These are phyloP conservation scores for Sarocladium oryzae DNA, from an alignment of 2,329 filamentous ascomycete genomes.

Conservation along the genomic window DNA sequence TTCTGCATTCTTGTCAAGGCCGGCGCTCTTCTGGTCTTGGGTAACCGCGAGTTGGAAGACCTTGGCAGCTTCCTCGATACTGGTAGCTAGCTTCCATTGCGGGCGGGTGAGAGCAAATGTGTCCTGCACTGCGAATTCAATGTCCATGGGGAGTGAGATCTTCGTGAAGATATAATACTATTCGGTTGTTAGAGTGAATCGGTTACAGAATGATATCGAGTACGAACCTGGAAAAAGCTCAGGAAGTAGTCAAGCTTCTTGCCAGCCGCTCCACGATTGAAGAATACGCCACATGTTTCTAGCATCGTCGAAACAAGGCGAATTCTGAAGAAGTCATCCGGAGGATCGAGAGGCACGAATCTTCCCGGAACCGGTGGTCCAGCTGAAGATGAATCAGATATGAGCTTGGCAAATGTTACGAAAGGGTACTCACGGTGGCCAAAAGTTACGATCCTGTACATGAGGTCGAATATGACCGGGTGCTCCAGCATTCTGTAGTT, in stretches of 20 bases:
- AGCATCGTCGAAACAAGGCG: conserved; percentile 82
- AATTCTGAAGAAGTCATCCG: conserved; percentile 94
- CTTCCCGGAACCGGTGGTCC: conserved; percentile 76
- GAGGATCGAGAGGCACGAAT: conserved; percentile 72
- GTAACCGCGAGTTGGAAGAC: conserved; percentile 83
- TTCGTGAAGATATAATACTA: conserved; percentile 92
- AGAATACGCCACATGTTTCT: conserved; percentile 94
- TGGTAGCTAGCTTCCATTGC: conserved; percentile 83
- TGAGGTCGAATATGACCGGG: conserved; percentile 85
- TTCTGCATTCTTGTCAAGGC: conserved; percentile 62
- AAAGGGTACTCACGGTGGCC: conserved; percentile 59
- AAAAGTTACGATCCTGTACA: conserved; percentile 92
- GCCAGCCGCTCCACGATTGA: conserved; percentile 84
- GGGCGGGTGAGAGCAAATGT: conserved; percentile 79
- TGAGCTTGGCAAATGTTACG: too few species aligned
- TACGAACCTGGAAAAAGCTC: conserved; percentile 73
- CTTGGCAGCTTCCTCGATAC: conserved; percentile 74
- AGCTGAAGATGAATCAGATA: conserved; percentile 35
- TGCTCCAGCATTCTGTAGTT: conserved; percentile 97
- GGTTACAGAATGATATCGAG: background rate
- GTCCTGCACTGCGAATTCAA: conserved; percentile 94
- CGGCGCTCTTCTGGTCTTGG: conserved; percentile 78
- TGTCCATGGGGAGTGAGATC: conserved; percentile 85
- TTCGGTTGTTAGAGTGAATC: conserved; percentile 13
- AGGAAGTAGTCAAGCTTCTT: conserved; percentile 98